phyloP scores from a whole-genome alignment of 352 stramenopile species.

The Phytophthora sp. region DNA sequence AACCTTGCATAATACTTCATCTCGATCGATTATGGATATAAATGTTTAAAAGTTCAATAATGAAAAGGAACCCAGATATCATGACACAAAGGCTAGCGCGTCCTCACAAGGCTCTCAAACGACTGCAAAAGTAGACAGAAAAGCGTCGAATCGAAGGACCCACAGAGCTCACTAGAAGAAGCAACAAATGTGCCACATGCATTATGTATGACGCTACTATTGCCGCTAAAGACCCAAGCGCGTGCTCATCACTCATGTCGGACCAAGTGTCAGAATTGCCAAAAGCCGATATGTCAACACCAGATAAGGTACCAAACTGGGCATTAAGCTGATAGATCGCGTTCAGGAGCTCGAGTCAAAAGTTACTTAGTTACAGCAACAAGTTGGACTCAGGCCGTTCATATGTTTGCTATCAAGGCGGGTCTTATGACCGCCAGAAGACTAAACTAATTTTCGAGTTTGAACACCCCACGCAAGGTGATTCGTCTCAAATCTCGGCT shows the following conservation, averaged over 20 bases:
- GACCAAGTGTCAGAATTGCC: background rate
- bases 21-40: background rate
- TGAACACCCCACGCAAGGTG: too few species aligned
- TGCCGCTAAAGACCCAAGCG: background rate
- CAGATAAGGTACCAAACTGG: conserved; percentile 22
- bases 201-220: background rate
- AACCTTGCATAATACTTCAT: background rate
- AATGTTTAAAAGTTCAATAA: background rate
- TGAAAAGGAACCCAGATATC: background rate
- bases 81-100: background rate
- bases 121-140: background rate
- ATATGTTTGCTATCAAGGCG: background rate
- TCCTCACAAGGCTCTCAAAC: background rate
- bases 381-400: conserved; percentile 2
- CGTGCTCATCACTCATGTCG: background rate
- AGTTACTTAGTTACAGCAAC: conserved; percentile 14
- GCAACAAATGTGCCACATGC: background rate
- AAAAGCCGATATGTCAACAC: background rate
- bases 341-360: conserved; percentile 17
- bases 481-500: too few species aligned
- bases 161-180: background rate
- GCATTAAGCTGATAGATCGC: conserved; percentile 1
- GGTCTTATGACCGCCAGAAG: background rate
- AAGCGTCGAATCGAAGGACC: background rate
- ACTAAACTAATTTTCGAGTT: background rate